phyloP scores from a whole-genome alignment of 148 eudicot genomes.

The Camellia sinensis region DNA sequence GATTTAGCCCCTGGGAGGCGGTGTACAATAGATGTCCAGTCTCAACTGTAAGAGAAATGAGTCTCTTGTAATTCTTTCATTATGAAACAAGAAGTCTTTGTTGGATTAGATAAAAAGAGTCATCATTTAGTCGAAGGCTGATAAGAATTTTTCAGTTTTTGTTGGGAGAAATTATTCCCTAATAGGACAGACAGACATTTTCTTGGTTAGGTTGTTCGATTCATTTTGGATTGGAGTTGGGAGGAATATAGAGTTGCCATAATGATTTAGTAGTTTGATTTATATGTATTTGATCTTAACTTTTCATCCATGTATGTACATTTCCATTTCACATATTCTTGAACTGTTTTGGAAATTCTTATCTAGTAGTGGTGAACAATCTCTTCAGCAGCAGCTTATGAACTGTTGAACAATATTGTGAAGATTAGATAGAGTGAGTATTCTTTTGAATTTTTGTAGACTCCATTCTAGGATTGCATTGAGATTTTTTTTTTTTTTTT shows the following conservation, averaged over 20 bases:
- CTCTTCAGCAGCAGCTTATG: too few relatives aligned
- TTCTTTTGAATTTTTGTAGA: too few relatives aligned
- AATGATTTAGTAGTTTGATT: slow-evolving; percentile 3
- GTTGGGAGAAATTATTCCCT: slow-evolving; percentile 13
- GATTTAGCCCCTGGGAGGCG: slow-evolving; percentile 10
- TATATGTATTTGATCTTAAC: slow-evolving; percentile 3
- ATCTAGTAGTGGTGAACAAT: too few relatives aligned
- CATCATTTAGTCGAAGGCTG: slow-evolving; percentile 2
- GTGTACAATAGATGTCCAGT: slow-evolving; percentile 22
- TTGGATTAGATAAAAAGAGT: slow-evolving; percentile 9
- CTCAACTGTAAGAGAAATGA: slow-evolving; percentile 15
- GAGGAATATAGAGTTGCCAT: slow-evolving; percentile 11
- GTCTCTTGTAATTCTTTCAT: slow-evolving; percentile 18
- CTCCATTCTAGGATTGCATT: too few relatives aligned
- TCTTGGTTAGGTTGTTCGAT: background rate
- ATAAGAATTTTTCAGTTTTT: background rate
- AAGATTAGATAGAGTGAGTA: too few relatives aligned
- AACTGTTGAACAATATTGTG: too few relatives aligned
- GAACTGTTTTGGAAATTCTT: background rate
- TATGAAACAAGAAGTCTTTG: slow-evolving; percentile 17
- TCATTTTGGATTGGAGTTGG: slow-evolving; percentile 1
- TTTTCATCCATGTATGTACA: background rate
- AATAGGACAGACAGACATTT: background rate
- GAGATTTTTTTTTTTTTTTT: too few relatives aligned
- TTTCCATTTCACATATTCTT: background rate